Evolutionary conservation across 495 filamentous ascomycete species (phyloP).

Genomic region (Aspergillus cavernicola): DNA sequence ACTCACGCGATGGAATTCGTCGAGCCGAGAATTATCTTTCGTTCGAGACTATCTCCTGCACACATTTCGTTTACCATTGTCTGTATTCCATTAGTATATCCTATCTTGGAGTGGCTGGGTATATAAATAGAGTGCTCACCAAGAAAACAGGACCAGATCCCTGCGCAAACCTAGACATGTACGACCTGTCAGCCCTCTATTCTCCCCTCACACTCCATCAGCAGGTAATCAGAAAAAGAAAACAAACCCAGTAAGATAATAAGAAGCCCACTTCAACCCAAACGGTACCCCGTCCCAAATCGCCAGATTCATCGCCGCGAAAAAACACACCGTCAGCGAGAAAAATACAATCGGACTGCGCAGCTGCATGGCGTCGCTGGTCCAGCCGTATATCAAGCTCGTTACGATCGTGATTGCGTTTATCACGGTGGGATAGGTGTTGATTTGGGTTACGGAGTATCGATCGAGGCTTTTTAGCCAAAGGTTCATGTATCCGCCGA

Average conservation of each 20-base stretch:
- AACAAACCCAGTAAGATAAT: slow-evolving; percentile 1
- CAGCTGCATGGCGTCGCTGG: not conserved
- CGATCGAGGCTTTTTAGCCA: not conserved
- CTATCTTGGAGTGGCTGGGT: not conserved
- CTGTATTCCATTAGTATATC: not conserved
- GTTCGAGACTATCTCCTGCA: not conserved
- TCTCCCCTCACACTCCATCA: not conserved
- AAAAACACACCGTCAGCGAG: not conserved
- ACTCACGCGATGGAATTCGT: not conserved
- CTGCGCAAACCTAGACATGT: not conserved
- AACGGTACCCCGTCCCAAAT: not conserved
- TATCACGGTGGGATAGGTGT: not conserved
- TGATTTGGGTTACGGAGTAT: not conserved
- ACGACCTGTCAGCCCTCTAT: not conserved
- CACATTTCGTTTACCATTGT: not conserved
- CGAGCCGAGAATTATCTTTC: not conserved
- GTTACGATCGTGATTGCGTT: not conserved
- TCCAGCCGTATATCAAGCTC: not conserved
- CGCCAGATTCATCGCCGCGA: slow-evolving; percentile 2
- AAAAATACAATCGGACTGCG: not conserved
- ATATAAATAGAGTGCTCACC: not conserved
- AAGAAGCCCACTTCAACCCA: not conserved
- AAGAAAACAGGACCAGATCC: not conserved
- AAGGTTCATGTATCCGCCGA: not conserved
- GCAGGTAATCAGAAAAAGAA: not conserved